Evolutionary conservation across 164 flowering plant genomes (phyloP).

Genomic region (Aristolochia californica): DNA sequence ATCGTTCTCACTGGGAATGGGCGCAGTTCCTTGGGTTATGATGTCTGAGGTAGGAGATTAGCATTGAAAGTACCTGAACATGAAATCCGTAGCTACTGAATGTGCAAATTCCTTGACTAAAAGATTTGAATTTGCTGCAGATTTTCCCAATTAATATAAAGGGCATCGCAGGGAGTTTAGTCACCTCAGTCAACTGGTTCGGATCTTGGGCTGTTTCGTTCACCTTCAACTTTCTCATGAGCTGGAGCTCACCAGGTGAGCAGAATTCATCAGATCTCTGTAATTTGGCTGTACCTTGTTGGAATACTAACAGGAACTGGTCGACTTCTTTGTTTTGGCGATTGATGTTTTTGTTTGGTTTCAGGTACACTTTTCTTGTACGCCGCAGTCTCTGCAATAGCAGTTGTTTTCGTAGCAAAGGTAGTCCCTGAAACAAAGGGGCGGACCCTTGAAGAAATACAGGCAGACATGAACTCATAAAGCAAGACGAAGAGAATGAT

Average conservation of each 20-base stretch:
- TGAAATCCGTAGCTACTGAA: neutral
- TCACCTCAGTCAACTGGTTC: constrained; percentile 83
- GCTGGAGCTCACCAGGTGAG: constrained; percentile 83
- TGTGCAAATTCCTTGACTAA: neutral
- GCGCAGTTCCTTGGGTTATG: constrained; percentile 90
- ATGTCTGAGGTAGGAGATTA: constrained; percentile 79
- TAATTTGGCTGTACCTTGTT: too few species aligned
- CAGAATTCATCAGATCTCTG: neutral
- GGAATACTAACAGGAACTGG: neutral
- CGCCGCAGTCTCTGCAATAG: constrained; percentile 14
- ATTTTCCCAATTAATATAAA: constrained; percentile 81
- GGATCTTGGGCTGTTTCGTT: constrained; percentile 82
- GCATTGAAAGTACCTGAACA: neutral
- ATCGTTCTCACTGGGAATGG: constrained; percentile 78
- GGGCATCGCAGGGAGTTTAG: constrained; percentile 83
- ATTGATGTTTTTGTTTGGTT: neutral
- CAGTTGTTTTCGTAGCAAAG: constrained; percentile 23
- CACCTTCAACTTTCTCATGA: constrained; percentile 72
- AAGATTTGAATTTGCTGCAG: constrained; percentile 24
- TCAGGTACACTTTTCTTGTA: constrained; percentile 27
- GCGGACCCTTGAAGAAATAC: constrained; percentile 28
- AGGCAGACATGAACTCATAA: constrained; percentile 17
- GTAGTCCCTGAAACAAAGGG: constrained; percentile 34
- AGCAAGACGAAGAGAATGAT: too few species aligned
- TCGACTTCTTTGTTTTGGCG: neutral